Conservation (phyloP, 108 stramenopile species). For the Cyclotella distinguenda region DNA sequence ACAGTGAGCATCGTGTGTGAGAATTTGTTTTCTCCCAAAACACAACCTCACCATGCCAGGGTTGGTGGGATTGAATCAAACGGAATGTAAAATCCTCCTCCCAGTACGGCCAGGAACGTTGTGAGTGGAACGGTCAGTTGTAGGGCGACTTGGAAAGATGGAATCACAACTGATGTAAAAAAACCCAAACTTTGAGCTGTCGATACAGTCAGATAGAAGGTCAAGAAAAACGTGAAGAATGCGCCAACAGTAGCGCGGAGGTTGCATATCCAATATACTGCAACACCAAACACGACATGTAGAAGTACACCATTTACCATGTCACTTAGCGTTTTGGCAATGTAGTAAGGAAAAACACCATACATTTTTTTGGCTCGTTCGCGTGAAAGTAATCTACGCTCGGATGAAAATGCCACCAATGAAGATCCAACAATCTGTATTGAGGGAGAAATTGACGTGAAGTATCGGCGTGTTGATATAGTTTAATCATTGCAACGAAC, state of each 20-base stretch:
- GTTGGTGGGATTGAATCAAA: constrained; percentile 53
- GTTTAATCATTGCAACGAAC: background rate
- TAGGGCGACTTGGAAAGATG: constrained; percentile 55
- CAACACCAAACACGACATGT: constrained; percentile 56
- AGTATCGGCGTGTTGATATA: too few species aligned
- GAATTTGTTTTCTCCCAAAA: too few species aligned
- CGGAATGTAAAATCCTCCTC: constrained; percentile 82
- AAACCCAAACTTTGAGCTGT: constrained; percentile 76
- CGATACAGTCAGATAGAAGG: constrained; percentile 61
- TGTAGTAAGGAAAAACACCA: constrained; percentile 72
- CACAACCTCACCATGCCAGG: too few species aligned
- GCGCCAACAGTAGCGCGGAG: constrained; percentile 42
- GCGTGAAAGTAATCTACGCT: constrained; percentile 61
- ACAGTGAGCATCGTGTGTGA: too few species aligned
- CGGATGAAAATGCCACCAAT: constrained; percentile 60
- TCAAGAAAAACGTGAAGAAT: constrained; percentile 63
- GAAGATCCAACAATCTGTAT: constrained; percentile 55
- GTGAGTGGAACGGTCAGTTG: constrained; percentile 69
- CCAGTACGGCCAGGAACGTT: constrained; percentile 67
- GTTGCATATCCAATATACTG: constrained; percentile 65
- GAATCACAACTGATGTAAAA: constrained; percentile 60
- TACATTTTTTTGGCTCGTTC: constrained; percentile 86
- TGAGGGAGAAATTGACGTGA: too few species aligned
- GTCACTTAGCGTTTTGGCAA: constrained; percentile 73
- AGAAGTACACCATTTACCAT: constrained; percentile 66